phyloP scores from a whole-genome alignment of 148 eudicot genomes.

The Chenopodium album region DNA sequence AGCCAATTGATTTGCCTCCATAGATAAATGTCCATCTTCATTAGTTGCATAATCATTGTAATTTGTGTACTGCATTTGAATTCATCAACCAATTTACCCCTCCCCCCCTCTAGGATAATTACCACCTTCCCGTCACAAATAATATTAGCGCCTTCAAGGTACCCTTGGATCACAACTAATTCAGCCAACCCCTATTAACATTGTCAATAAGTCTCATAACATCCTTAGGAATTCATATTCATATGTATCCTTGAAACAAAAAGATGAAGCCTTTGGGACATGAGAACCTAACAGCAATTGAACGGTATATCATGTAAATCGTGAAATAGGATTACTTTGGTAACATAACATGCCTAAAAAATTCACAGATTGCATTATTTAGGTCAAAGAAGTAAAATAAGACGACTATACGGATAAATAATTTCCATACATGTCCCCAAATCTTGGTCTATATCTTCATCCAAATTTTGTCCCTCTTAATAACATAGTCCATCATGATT shows the following conservation, averaged over 20 bases:
- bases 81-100: not conserved
- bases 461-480: not conserved
- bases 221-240: not conserved
- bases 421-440: not conserved
- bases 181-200: not conserved
- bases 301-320: not conserved
- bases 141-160: not conserved
- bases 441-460: not conserved
- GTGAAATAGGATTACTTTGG: not conserved
- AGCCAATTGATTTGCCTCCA: not conserved
- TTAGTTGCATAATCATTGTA: not conserved
- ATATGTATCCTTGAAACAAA: not conserved
- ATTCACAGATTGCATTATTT: not conserved
- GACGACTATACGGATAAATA: not conserved
- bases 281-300: not conserved
- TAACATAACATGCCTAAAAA: not conserved
- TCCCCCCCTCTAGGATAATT: not conserved
- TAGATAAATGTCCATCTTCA: not conserved
- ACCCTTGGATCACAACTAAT: not conserved
- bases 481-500: not conserved
- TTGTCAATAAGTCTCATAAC: not conserved
- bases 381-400: not conserved
- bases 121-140: not conserved
- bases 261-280: not conserved
- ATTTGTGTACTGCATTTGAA: not conserved